These are phyloP conservation scores for Tympanopsis confertula DNA, from an alignment of 2,329 filamentous ascomycete genomes.

Conservation along the genomic window DNA sequence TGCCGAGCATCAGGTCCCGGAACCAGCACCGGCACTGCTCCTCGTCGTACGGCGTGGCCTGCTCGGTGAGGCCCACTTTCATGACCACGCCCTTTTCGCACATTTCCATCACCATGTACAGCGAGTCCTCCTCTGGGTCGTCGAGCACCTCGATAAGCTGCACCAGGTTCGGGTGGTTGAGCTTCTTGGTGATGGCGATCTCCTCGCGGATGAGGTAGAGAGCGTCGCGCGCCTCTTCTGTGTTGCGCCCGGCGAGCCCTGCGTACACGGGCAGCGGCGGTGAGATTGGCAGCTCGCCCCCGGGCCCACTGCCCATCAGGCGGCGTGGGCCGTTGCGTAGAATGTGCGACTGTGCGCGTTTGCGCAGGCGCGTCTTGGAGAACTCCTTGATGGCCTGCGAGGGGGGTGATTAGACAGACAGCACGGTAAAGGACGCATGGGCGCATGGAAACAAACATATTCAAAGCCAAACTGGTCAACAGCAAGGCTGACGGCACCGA, in stretches of 20 bases:
- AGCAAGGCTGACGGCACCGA: constrained; percentile 83
- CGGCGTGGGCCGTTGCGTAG: constrained; percentile 39
- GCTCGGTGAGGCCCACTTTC: constrained; percentile 82
- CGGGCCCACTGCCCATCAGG: too few relatives aligned
- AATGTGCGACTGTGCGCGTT: constrained; percentile 81
- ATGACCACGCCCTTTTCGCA: constrained; percentile 96
- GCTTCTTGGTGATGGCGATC: constrained; percentile 98
- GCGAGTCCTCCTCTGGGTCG: constrained; percentile 85
- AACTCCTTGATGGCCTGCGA: constrained; percentile 88
- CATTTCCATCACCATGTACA: constrained; percentile 99
- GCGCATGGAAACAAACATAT: constrained; percentile 54
- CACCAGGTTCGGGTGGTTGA: constrained; percentile 90
- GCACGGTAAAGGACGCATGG: not conserved
- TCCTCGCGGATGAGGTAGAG: constrained; percentile 87
- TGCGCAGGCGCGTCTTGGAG: constrained; percentile 81
- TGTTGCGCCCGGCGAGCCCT: constrained; percentile 25
- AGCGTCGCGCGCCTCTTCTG: constrained; percentile 55
- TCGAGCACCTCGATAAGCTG: constrained; percentile 87
- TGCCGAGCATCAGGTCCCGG: constrained; percentile 82
- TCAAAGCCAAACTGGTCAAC: constrained; percentile 82
- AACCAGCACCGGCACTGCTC: constrained; percentile 86
- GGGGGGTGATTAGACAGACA: constrained; percentile 8
- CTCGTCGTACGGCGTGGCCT: constrained; percentile 68
- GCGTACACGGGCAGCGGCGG: constrained; percentile 11
- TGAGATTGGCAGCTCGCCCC: not conserved